Evolutionary conservation across 2,329 filamentous ascomycete species (phyloP), one percentile per base, ranked within the genome.

Genomic region (Aspergillus awamori): DNA sequence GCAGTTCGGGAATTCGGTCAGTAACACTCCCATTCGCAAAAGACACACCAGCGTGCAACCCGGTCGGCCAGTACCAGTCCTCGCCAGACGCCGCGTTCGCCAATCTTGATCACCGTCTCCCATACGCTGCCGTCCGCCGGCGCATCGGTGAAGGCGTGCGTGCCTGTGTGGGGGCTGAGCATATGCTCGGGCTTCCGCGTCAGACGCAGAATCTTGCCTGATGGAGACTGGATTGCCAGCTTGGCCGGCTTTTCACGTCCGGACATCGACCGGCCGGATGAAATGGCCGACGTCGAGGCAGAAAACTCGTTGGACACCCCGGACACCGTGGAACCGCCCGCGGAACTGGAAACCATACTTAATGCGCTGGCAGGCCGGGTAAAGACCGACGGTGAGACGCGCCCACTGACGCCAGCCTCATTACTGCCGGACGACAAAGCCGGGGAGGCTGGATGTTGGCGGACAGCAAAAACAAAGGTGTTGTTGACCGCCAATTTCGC

Each of bases 401-500:
- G 80, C 1, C 83, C 81, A 11, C 74, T 76, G 43, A 70, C 67
- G 15, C 66, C 64, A 22, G 66, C 60, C 36, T 75, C 71, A 15
- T 74, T 74, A 47, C 69, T 73, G 58, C 73, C 76, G 28, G 77
- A 70, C 38, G 77, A 72, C 43, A 74, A 71, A 2, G 77, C 77
- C 0, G 84, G 77, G 1, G 84, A 85, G 0, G 92, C 89, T 0
- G 93, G 91, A 73, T 99, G 93, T 73, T 99, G 95, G 49, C 95
- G 91, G 63, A 99, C 90, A 57, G 91, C 91, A 76, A 99, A 99
- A 28, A 99, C 94, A 73, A 97, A 99, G 0, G 95, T 99, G 74
- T 99, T 98, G 81, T 98, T 97, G 59, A 96, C 83, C 1, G 92
- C 93, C 28, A 99, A 82, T 26, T 89, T 87, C 66, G 89, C 86